Conservation (phyloP, 2,329 filamentous ascomycete species). For the Scytalidium lignicola region DNA sequence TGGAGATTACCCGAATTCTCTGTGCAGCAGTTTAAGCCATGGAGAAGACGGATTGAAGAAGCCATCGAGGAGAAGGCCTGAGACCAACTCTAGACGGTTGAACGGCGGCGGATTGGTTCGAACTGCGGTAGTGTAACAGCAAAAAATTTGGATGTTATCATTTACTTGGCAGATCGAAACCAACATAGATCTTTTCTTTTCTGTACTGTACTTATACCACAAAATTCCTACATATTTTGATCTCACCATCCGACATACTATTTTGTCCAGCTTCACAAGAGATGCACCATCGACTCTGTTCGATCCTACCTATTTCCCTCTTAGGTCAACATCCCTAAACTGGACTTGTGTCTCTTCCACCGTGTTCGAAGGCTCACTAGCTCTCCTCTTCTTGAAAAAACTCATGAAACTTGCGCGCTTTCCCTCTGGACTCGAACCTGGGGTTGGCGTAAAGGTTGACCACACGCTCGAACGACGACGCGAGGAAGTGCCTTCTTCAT, state of each 20-base stretch:
- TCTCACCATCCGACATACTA: background rate
- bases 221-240: background rate
- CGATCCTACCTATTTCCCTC: background rate
- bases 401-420: constrained; percentile 12
- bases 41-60: constrained; percentile 17
- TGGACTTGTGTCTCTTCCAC: background rate
- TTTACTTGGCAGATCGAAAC: no score
- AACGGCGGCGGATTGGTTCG: background rate
- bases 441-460: constrained; percentile 6
- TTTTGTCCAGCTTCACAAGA: no score
- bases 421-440: constrained; percentile 11
- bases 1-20: constrained; percentile 25
- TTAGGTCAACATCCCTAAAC: constrained; percentile 7
- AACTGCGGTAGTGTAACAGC: background rate
- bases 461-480: constrained; percentile 18
- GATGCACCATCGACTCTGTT: no score
- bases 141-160: background rate
- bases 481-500: constrained; percentile 12
- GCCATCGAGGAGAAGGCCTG: constrained; percentile 6
- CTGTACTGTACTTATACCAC: no score
- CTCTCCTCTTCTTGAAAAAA: constrained; percentile 13
- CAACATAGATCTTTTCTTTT: no score
- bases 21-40: constrained; percentile 14
- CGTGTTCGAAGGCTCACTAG: constrained; percentile 1
- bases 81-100: background rate